Percentiles rank a stretch among this genome's conserved stretches.
Conservation (phyloP, 202 grass and related monocot genomes). For the Elaeis oleifera region DNA sequence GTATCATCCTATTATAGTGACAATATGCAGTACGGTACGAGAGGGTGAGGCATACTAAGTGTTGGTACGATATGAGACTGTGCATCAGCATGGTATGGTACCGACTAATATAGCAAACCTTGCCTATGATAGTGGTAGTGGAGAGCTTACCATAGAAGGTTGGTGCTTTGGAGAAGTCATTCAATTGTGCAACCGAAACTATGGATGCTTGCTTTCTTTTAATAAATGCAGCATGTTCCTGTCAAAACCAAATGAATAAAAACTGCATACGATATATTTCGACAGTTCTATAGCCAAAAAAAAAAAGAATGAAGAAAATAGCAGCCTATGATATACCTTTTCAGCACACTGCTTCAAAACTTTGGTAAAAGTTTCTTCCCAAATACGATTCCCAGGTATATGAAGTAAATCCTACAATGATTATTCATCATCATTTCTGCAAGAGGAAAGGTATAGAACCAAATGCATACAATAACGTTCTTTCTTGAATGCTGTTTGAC, state of each 20-base stretch:
- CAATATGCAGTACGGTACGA: too few relatives aligned
- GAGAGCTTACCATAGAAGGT: slow-evolving; percentile 47
- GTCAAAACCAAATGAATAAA: slow-evolving; percentile 17
- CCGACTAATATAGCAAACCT: too few relatives aligned
- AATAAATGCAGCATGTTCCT: slow-evolving; percentile 45
- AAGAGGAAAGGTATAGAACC: slow-evolving; percentile 10
- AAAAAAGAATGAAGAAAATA: slow-evolving; percentile 3
- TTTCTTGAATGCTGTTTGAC: not conserved
- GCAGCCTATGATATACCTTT: slow-evolving; percentile 27
- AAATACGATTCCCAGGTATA: slow-evolving; percentile 44
- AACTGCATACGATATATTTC: not conserved
- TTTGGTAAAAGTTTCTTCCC: slow-evolving; percentile 45
- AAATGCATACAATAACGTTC: not conserved
- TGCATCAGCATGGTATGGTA: too few relatives aligned
- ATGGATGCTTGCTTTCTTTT: slow-evolving; percentile 23
- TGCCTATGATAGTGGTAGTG: not conserved
- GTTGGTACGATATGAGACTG: too few relatives aligned
- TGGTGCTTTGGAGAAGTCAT: slow-evolving; percentile 15
- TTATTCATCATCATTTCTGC: slow-evolving; percentile 11
- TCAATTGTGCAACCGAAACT: slow-evolving; percentile 31
- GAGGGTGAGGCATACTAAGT: too few relatives aligned
- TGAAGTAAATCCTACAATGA: slow-evolving; percentile 52
- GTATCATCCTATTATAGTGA: too few relatives aligned
- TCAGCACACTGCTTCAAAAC: slow-evolving; percentile 42
- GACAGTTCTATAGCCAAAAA: not conserved